Evolutionary conservation across 2,329 filamentous ascomycete genomes (phyloP).

Genomic region (Cytospora paraplurivora): DNA sequence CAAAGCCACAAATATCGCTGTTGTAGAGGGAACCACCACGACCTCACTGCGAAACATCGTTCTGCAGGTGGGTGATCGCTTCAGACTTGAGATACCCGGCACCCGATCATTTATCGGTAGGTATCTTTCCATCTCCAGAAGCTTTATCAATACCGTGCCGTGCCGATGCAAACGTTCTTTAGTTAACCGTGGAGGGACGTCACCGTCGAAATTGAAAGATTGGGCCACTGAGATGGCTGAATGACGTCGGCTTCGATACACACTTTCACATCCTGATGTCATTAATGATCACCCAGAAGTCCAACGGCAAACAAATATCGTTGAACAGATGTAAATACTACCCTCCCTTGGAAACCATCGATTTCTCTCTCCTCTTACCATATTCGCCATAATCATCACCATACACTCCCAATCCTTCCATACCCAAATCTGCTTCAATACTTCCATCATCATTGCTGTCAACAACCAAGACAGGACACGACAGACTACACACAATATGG

Average conservation of each 20-base stretch:
- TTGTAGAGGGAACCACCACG: background rate
- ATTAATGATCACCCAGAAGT: slow-evolving; percentile 10
- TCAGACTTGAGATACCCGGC: background rate
- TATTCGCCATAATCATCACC: background rate
- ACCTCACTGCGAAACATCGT: background rate
- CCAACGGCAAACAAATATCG: slow-evolving; percentile 16
- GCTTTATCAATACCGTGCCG: background rate
- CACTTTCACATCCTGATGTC: slow-evolving; percentile 23
- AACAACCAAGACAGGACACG: slow-evolving; percentile 14
- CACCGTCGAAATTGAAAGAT: slow-evolving; percentile 14
- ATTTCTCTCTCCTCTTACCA: no score
- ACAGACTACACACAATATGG: slow-evolving; percentile 9
- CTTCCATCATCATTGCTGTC: background rate
- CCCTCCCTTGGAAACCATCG: no score
- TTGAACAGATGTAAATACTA: no score
- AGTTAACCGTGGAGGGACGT: background rate
- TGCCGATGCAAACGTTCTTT: background rate
- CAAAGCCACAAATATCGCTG: background rate
- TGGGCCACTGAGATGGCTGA: slow-evolving; percentile 13
- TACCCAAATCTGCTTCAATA: background rate
- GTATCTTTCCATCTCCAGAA: background rate
- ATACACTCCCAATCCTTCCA: background rate
- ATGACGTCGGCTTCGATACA: slow-evolving; percentile 25
- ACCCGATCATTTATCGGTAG: background rate
- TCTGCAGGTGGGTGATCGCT: background rate